Base-by-base conservation (phyloP, 2,329 filamentous ascomycete genomes). In the Mycosphaerella sp. region DNA sequence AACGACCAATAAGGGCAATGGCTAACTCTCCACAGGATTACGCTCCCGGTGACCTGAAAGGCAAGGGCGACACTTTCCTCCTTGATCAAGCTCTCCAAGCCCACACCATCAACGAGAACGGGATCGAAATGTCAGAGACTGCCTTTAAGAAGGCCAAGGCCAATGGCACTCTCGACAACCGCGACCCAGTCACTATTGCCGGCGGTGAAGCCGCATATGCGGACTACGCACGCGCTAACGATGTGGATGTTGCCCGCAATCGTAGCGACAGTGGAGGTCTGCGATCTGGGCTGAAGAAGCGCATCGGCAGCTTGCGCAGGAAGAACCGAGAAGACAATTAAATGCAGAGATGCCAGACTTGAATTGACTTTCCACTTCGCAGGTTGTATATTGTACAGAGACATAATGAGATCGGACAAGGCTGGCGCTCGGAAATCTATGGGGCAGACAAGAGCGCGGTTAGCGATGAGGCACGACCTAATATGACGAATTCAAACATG, bases 51-150 rank as follows among this genome's bases (percentile, higher is more conserved):
- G 89, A 95, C 65, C 78, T 88, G 59, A 91, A 92, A 70, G 89
- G 88, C 65, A 89, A 93, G 71, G 86, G 86, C 43, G 87, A 92
- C 67, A 82, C 80, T 2, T 93, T 80, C 72, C 81, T 82, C 6
- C 78, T 86, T 34, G 88, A 92, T 63, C 80, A 80, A 58, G 80
- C 81, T 1, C 72, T 84, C 21, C 87, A 86, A 68, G 78, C 80
- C 26, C 77, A 81, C 66, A 80, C 79, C 64, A 68, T 67, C 48
- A 62, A 69, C 54, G 62, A 67, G 36, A 56, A 64, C 38, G 75
- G 72, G 29, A 76, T 72, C 14, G 75, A 77, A 59, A 68, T 77
- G 70, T 66, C 63, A 11, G 66, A 74, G n/a, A 70, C 69, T 43
- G 68, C 67, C 34, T 70, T 66, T 52, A 70, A 68, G 51, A 64